Evolutionary conservation across 177 flowering plant genomes (phyloP).

Genomic region (Vitis hybrid): DNA sequence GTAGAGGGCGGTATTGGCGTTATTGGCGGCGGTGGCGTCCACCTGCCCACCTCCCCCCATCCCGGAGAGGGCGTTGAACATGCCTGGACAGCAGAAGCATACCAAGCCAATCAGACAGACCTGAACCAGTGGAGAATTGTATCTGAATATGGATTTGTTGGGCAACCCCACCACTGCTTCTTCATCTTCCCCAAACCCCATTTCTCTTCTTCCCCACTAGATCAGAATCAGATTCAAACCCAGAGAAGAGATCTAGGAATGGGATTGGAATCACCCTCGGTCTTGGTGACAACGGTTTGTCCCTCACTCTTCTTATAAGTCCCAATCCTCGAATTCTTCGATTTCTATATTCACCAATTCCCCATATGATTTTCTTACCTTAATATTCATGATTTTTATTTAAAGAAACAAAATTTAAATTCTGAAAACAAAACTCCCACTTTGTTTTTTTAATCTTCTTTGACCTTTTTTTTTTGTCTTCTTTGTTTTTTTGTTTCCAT

Average conservation of each 20-base stretch:
- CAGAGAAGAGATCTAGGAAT: not conserved
- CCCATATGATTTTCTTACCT: too few relatives aligned
- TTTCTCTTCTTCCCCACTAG: slow-evolving; percentile 15
- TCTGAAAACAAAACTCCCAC: too few relatives aligned
- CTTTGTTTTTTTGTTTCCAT: too few relatives aligned
- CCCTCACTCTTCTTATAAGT: too few relatives aligned
- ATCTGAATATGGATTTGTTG: slow-evolving; percentile 38
- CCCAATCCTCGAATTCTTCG: too few relatives aligned
- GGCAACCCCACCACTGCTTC: slow-evolving; percentile 15
- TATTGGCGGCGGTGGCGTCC: slow-evolving; percentile 75
- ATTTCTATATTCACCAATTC: too few relatives aligned
- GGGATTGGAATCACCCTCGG: not conserved
- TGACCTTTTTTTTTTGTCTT: too few relatives aligned
- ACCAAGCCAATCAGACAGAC: slow-evolving; percentile 72
- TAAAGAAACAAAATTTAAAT: too few relatives aligned
- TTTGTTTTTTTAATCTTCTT: too few relatives aligned
- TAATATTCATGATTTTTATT: too few relatives aligned
- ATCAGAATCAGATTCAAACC: too few relatives aligned
- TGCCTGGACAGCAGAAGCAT: slow-evolving; percentile 97
- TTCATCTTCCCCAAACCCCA: slow-evolving; percentile 31
- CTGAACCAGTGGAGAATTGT: slow-evolving; percentile 87
- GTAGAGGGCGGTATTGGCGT: slow-evolving; percentile 94
- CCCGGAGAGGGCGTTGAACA: slow-evolving; percentile 94
- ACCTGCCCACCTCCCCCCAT: slow-evolving; percentile 99
- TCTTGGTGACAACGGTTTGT: too few relatives aligned